Conservation (phyloP, 164 flowering plant genomes). For the Taxillus chinensis region DNA sequence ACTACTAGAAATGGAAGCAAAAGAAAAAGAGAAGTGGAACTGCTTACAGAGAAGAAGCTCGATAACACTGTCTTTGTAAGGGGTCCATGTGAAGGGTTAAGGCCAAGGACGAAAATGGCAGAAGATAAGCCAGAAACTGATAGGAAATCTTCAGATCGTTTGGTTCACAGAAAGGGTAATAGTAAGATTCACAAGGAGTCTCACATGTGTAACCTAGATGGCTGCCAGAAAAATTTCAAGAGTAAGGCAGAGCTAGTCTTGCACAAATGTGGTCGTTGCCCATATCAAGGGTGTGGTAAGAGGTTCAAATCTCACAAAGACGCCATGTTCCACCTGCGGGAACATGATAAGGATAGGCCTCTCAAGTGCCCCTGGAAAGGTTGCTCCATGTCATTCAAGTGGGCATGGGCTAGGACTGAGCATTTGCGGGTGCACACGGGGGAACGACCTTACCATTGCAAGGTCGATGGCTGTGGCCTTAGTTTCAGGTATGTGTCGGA, state of each 20-base stretch:
- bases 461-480: slow-evolving; percentile 63
- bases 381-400: slow-evolving; percentile 85
- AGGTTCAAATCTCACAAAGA: slow-evolving; percentile 68
- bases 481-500: slow-evolving; percentile 89
- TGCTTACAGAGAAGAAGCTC: slow-evolving; percentile 13
- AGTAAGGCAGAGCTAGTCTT: slow-evolving; percentile 47
- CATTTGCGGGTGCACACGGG: slow-evolving; percentile 83
- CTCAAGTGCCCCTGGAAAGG: slow-evolving; percentile 88
- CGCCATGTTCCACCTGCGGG: slow-evolving; percentile 56
- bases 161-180: slow-evolving; percentile 15
- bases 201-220: slow-evolving; percentile 56
- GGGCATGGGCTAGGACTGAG: slow-evolving; percentile 97
- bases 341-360: slow-evolving; percentile 76
- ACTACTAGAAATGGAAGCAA: slow-evolving; percentile 20
- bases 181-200: slow-evolving; percentile 12
- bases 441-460: slow-evolving; percentile 79
- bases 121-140: slow-evolving; percentile 14
- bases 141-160: slow-evolving; percentile 12
- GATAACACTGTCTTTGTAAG: slow-evolving; percentile 28
- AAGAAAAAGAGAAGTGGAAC: slow-evolving; percentile 36
- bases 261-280: slow-evolving; percentile 67
- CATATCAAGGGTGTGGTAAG: slow-evolving; percentile 65
- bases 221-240: slow-evolving; percentile 62
- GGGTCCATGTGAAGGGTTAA: slow-evolving; percentile 90
- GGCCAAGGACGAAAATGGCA: slow-evolving; percentile 37